Evolutionary conservation across 1,139 yeast species (phyloP), one percentile per base, ranked within the genome.

Genomic region (Taphrina pruni): DNA sequence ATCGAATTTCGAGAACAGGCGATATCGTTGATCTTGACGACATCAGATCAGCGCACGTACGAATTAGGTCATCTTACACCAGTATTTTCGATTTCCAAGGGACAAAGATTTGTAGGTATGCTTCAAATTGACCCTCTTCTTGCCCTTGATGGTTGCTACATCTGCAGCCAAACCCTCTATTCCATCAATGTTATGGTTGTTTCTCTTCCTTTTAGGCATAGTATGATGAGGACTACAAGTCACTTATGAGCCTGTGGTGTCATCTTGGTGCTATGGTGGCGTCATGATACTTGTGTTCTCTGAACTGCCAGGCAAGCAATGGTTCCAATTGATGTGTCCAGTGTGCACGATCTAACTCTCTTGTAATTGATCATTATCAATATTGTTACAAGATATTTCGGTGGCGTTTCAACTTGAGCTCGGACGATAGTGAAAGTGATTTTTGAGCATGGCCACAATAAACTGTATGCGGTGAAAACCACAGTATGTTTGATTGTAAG

Each of bases 1-100:
- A 73, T 89, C 90, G 75, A 80, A 89, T 71, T 78, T 80, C 11
- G 84, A 78, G 76, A 90, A 91, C 46, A 90, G 78, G 26, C 76
- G 74, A 75, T 87, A 84, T 55, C 96, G 79, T 65, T 85, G 82
- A 43, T 77, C 62, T 58, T 21, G 26, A 11, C 7, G 9, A n/a
- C 12, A 21, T 21, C n/a, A 50, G 54, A 11, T 46, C 11, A 1
- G 2, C 1, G 11, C 4, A 8, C 1, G 9, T 14, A 35, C n/a
- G 32, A 17, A 26, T 9, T 8, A 6, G 35, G n/a, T n/a, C 35
- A 26, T 32, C 45, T 43, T 65, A 66, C 70, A 38, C 64, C 43
- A 60, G 12, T 66, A 55, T 64, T 66, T 69, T 52, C 45, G 46
- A 17, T 32, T 56, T 11, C 12, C 14, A 8, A 8, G 9, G n/a